Conservation (phyloP, 2,329 filamentous ascomycete genomes). For the Zalaria sp. region DNA sequence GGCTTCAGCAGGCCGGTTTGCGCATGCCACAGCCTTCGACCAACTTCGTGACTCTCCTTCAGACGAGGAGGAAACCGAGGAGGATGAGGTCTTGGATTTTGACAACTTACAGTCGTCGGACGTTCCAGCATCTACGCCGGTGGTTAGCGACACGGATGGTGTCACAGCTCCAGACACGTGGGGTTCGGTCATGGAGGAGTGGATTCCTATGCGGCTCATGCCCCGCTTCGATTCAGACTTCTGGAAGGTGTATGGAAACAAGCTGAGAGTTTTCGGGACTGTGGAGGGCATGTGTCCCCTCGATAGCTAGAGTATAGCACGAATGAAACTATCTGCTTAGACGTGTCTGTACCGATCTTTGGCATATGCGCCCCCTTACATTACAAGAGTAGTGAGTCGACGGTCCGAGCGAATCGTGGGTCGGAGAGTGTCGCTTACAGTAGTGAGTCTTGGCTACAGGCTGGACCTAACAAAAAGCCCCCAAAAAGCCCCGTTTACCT, state of each 20-base stretch:
- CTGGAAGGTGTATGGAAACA: constrained; percentile 46
- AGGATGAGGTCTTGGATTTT: constrained; percentile 4
- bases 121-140: constrained; percentile 1
- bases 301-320: too few relatives aligned
- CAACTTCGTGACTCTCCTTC: constrained; percentile 10
- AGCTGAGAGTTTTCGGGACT: constrained; percentile 46
- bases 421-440: too few relatives aligned
- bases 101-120: constrained; percentile 4
- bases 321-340: too few relatives aligned
- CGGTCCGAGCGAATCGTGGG: too few relatives aligned
- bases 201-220: constrained; percentile 18
- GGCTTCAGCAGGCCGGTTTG: constrained; percentile 10
- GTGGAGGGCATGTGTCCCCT: constrained; percentile 25
- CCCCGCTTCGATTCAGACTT: constrained; percentile 38
- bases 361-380: too few relatives aligned
- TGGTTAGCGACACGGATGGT: constrained; percentile 4
- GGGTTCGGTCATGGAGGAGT: background rate
- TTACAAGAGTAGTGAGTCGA: too few relatives aligned
- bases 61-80: constrained; percentile 6
- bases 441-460: too few relatives aligned
- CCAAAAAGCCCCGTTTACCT: too few relatives aligned
- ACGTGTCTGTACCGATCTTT: too few relatives aligned
- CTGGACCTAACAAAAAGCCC: too few relatives aligned
- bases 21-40: constrained; percentile 18
- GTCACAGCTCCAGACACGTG: background rate